A percentile compares a stretch with the other conserved stretches of the same genome.
phyloP scores from a whole-genome alignment of 139 green algal species.

The Pycnococcus provasolii region DNA sequence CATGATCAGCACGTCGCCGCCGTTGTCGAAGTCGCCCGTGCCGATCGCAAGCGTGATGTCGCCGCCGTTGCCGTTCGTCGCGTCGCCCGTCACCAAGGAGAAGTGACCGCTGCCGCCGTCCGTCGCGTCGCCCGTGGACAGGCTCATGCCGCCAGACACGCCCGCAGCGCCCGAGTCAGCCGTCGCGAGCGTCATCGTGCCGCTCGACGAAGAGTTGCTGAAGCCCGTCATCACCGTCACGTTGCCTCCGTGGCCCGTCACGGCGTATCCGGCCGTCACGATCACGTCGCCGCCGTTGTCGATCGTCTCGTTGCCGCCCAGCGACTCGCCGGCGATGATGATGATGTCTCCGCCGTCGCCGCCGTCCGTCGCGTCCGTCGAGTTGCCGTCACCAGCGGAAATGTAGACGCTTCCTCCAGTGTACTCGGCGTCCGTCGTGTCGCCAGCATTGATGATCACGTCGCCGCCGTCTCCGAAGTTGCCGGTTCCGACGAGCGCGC shows the following conservation, averaged over 20 bases:
- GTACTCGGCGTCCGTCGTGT: slow-evolving; percentile 1
- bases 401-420: no score
- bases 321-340: no score
- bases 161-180: slow-evolving; percentile 5
- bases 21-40: no score
- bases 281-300: slow-evolving; percentile 6
- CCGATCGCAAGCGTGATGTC: no score
- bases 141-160: neutral
- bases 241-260: neutral
- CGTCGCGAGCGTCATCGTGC: neutral
- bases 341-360: neutral
- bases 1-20: no score
- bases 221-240: slow-evolving; percentile 3
- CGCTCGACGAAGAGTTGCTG: slow-evolving; percentile 6
- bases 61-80: no score
- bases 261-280: neutral
- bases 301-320: neutral
- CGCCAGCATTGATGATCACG: slow-evolving; percentile 14
- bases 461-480: slow-evolving; percentile 16
- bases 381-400: neutral
- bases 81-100: no score
- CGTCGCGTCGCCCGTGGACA: neutral
- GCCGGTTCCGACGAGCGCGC: slow-evolving; percentile 6
- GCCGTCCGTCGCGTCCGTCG: no score
- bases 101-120: slow-evolving; percentile 2